These are phyloP conservation scores for Prunus persica DNA, from an alignment of 306 rosid genomes.

Conservation along the genomic window DNA sequence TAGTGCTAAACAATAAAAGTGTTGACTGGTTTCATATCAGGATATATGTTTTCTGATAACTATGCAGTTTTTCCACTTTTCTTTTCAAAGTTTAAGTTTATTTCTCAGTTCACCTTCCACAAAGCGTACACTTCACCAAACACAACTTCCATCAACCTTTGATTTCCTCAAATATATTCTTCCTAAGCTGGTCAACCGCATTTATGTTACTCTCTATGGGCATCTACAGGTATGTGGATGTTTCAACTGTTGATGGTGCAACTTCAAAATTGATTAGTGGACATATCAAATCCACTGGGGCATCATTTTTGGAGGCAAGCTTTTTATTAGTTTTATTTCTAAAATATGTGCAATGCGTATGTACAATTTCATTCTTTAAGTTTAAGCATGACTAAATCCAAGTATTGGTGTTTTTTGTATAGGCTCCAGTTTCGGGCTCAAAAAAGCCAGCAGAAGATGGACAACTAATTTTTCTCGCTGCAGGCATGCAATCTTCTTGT, in stretches of 20 bases:
- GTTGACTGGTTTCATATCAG: neutral
- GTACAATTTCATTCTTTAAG: neutral
- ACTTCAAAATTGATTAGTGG: conserved; percentile 70
- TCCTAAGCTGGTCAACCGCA: conserved; percentile 16
- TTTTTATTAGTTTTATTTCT: conserved; percentile 5
- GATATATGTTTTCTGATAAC: neutral
- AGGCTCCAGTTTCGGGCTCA: conserved; percentile 99
- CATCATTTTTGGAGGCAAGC: conserved; percentile 81
- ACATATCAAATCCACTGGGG: conserved; percentile 70
- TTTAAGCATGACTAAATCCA: conserved; percentile 5
- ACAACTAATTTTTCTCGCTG: conserved; percentile 89
- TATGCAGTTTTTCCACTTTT: neutral
- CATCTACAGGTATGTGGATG: conserved; percentile 79
- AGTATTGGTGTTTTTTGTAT: conserved; percentile 18
- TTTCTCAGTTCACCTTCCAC: neutral
- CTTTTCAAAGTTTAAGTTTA: neutral
- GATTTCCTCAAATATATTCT: conserved; percentile 9
- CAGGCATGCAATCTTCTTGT: conserved; percentile 46
- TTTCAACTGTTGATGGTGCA: conserved; percentile 82
- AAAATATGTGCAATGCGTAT: conserved; percentile 3
- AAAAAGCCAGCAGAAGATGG: conserved; percentile 99
- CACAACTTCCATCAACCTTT: neutral
- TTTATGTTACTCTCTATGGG: conserved; percentile 8
- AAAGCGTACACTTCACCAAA: neutral
- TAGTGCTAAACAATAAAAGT: neutral